Base-by-base conservation (phyloP, 805 yeast genomes). In the Teunomyces cretensis region DNA sequence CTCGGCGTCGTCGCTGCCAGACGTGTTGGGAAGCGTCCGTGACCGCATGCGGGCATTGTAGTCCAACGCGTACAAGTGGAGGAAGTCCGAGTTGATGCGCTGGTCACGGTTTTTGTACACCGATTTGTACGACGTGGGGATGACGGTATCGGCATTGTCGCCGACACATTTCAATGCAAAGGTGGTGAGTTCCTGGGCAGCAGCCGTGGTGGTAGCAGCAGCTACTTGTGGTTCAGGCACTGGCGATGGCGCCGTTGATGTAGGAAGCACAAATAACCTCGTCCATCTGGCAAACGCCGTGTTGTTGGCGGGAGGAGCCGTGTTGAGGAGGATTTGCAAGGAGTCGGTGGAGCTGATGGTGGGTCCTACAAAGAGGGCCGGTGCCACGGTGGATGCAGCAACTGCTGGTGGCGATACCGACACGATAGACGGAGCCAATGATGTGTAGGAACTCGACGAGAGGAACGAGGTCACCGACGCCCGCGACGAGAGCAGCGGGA, bases 61-160 rank as follows among this genome's bases (percentile, higher is more conserved):
- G 53, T 79, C 83, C 38, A 70, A 64, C 1, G 84, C 76, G 49
- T 78, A 79, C 30, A 76, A 61, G 43, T 76, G 61, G 17, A 80
- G 57, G 46, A 80, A 80, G 27, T 62, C 60, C 6, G 79, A 62
- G 54, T 80, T 80, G 36, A 79, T 67, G 44, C 84, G 65, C 30
- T 74, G 70, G 46, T 79, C 83, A 46, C 84, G 63, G 46, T 60
- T 62, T 16, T 44, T 51, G 40, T 46, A 51, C 33, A 44, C 37
- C n/a, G 43, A 41, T 11, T 49, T 43, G 8, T 35, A 13, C 9
- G 27, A 13, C 8, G 49, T 31, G 13, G 46, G 50, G 12, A 42
- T 16, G 33, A 32, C 33, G 12, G 24, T 39, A 11, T 48, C 45
- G 13, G 36, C 17, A 2, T 35, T 39, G 26, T 31, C 45, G 15